Evolutionary conservation across 441 rosid species (phyloP).

Genomic region (Aquilaria agallochum): DNA sequence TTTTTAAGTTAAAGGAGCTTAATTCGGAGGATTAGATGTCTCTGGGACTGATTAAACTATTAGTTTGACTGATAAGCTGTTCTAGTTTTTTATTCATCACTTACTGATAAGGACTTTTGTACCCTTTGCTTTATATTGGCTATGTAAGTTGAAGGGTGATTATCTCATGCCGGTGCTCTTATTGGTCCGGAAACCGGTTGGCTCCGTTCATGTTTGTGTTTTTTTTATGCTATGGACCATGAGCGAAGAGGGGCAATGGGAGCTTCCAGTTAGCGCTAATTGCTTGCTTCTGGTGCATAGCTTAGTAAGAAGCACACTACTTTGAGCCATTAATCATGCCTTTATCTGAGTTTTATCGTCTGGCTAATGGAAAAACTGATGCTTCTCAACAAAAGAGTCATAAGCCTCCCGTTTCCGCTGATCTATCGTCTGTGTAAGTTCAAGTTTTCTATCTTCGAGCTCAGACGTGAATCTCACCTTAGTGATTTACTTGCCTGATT

Average conservation of each 20-base stretch:
- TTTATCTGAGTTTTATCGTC: slow-evolving; percentile 65
- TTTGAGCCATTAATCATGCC: slow-evolving; percentile 51
- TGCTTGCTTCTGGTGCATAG: slow-evolving; percentile 23
- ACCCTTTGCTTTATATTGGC: slow-evolving; percentile 4
- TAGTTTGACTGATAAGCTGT: slow-evolving; percentile 43
- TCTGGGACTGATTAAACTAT: slow-evolving; percentile 38
- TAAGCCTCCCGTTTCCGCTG: slow-evolving; percentile 28
- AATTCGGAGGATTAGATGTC: slow-evolving; percentile 18
- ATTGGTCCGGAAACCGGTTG: slow-evolving; percentile 18
- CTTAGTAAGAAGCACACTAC: slow-evolving; percentile 8
- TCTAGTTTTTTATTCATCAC: slow-evolving; percentile 16
- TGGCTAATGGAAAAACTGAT: slow-evolving; percentile 46
- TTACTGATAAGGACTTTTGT: slow-evolving; percentile 35
- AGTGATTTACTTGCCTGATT: slow-evolving; percentile 1
- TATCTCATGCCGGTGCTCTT: slow-evolving; percentile 27
- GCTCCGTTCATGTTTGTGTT: slow-evolving; percentile 17
- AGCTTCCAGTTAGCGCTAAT: slow-evolving; percentile 21
- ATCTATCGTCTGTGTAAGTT: slow-evolving; percentile 48
- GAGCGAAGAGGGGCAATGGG: slow-evolving; percentile 17
- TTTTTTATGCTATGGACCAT: slow-evolving; percentile 34
- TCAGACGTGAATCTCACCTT: neutral
- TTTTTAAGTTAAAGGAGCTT: slow-evolving; percentile 20
- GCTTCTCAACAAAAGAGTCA: slow-evolving; percentile 46
- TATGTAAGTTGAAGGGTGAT: slow-evolving; percentile 10
- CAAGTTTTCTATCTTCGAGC: slow-evolving; percentile 9